Evolutionary conservation across 345 rosid genomes (phyloP), one percentile per base, ranked within the genome.

Genomic region (Eucalyptus curtisii): DNA sequence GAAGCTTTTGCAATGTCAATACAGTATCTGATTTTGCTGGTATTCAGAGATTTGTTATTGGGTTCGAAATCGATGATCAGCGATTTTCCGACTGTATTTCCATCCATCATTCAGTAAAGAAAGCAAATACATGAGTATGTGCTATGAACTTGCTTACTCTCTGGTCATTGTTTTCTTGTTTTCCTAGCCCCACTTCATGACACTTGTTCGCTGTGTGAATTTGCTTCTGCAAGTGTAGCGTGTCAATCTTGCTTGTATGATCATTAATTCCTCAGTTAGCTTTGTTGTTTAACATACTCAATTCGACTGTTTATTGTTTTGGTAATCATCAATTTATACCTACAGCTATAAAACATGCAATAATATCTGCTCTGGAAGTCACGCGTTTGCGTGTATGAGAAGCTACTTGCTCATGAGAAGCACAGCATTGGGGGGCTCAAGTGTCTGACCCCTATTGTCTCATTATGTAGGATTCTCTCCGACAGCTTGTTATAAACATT

Each of bases 11-110:
- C 90, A 92, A 94, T 90, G 66, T 95, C 68, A 91, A 88, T 71
- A 87, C 93, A 33, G 96, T 94, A 88, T 88, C 96, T 17, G 98
- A 97, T 92, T 96, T 93, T 90, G 95, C 95, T 88, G 98, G 97
- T 47, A 90, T 95, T 81, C 89, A 84, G 86, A 94, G 97, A 82
- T 97, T 96, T 80, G 92, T 95, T 86, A 94, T 95, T 48, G 99
- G 96, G 50, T 94, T 95, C 93, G 89, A 68, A 91, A 19, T n/a
- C 7, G 27, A 89, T 88, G 82, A n/a, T 80, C 81, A 44, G 42
- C 7, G 8, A 37, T 37, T 37, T 3, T 19, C 82, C 27, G 4
- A 37, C 82, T 20, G 82, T 76, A 16, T 24, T 86, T 55, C 33
- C 40, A 15, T 13, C 66, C 47, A 76, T 55, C 68, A 10, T 7